Conservation (phyloP, 2,329 filamentous ascomycete species). For the Verticillium nubilum region DNA sequence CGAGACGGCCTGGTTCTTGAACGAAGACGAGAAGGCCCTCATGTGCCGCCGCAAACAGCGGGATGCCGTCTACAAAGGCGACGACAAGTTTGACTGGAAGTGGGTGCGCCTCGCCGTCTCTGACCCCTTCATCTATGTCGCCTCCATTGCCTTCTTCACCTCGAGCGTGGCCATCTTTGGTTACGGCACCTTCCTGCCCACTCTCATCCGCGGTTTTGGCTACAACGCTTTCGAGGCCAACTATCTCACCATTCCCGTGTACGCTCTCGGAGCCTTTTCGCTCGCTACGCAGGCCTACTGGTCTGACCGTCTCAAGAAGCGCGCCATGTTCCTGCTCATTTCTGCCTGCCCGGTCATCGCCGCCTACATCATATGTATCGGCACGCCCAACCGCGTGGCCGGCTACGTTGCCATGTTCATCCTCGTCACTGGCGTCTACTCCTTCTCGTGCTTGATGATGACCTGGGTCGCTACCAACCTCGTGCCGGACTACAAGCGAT, state of each 20-base stretch:
- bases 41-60: slow-evolving; percentile 17
- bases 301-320: slow-evolving; percentile 22
- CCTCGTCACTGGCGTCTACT: slow-evolving; percentile 5
- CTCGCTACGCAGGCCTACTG: slow-evolving; percentile 5
- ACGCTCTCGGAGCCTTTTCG: slow-evolving; percentile 9
- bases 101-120: slow-evolving; percentile 21
- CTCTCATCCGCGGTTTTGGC: slow-evolving; percentile 5
- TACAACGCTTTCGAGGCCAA: slow-evolving; percentile 11
- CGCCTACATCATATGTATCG: slow-evolving; percentile 5
- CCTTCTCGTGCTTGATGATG: slow-evolving; percentile 6
- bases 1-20: slow-evolving; percentile 37
- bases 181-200: slow-evolving; percentile 24
- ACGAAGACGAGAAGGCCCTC: slow-evolving; percentile 27
- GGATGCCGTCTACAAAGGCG: slow-evolving; percentile 21
- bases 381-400: slow-evolving; percentile 14
- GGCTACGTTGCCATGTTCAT: slow-evolving; percentile 29
- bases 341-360: slow-evolving; percentile 13
- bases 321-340: slow-evolving; percentile 14
- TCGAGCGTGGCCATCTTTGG: slow-evolving; percentile 24
- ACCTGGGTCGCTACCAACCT: slow-evolving; percentile 12
- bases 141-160: slow-evolving; percentile 23
- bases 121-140: slow-evolving; percentile 22
- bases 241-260: slow-evolving; percentile 15
- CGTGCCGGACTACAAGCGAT: slow-evolving; percentile 10
- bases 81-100: slow-evolving; percentile 21